These are phyloP conservation scores for Hymenoscyphus scutula DNA, from an alignment of 2,329 filamentous ascomycete genomes.

Conservation along the genomic window DNA sequence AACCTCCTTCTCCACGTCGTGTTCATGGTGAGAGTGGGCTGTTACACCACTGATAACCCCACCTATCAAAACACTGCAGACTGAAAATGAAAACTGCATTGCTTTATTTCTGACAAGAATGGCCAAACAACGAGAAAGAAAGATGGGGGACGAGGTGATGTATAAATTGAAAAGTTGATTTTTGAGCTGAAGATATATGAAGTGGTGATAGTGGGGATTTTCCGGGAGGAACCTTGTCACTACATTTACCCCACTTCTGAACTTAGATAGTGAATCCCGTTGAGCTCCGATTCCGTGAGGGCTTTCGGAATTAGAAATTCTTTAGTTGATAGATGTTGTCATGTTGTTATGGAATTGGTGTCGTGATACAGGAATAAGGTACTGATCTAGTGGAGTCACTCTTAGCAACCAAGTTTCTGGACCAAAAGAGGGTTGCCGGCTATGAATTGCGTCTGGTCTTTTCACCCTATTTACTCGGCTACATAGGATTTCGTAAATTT, in stretches of 20 bases:
- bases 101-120: not conserved
- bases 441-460: no score
- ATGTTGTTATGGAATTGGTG: not conserved
- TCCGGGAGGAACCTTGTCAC: not conserved
- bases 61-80: slow-evolving; percentile 1
- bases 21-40: slow-evolving; percentile 17
- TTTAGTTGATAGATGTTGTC: not conserved
- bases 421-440: no score
- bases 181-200: no score
- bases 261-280: not conserved
- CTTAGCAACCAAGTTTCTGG: no score
- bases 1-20: slow-evolving; percentile 34
- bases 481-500: no score
- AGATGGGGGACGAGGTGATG: not conserved
- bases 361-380: no score
- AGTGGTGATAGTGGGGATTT: not conserved
- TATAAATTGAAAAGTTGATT: not conserved
- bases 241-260: not conserved
- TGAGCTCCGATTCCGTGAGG: not conserved
- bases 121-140: no score
- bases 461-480: no score
- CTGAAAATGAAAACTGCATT: not conserved
- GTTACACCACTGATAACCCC: slow-evolving; percentile 14
- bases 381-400: no score
- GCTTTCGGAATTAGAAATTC: not conserved